Base-by-base conservation (phyloP, 2,329 filamentous ascomycete genomes). In the Neocucurbitaria cava region DNA sequence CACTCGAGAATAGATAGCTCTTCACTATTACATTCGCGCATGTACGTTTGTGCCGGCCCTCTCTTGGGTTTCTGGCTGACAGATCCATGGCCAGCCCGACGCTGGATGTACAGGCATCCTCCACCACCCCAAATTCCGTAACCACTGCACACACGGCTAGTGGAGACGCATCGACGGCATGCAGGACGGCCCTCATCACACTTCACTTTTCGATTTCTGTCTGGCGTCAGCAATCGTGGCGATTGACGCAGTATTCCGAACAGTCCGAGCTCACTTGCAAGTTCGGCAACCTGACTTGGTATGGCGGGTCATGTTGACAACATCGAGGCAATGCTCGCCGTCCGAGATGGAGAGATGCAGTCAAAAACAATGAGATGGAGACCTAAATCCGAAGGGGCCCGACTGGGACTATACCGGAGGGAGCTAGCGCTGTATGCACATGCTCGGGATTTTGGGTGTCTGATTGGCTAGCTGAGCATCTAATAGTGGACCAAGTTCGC, bases 81-180 rank as follows among this genome's bases (percentile, higher is more conserved):
- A 13, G 17, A 39, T 39, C 20, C 7, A 39, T 21, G 36, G 2
- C 36, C 45, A 36, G 28, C 28, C 4, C 28, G 28, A 31, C 28
- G 28, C 28, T 31, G 28, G 28, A 11, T 31, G 28, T 56, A 56
- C 17, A 36, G 45, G 15, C 48, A 46, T 13, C 75, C 74, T 13
- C 70, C 73, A 4, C 76, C 73, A 21, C 76, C 75, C 75, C 75
- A 76, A 35, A 80, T 66, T 56, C 75, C 82, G 56, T 80, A 80
- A 15, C 79, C 78, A 46, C 79, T 76, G 51, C 76, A 78, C 43
- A 68, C 66, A 3, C 75, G 70, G 8, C 74, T 73, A 2, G 76
- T 76, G 6, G 60, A 70, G 7, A 62, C 54, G 54, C 76, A 78
- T 17, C 71, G 71, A 18, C 64, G 52, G 54, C 76, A 78, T 23